Conservation (phyloP, 257 asterid genomes). For the Galeopsis tetrahit region DNA sequence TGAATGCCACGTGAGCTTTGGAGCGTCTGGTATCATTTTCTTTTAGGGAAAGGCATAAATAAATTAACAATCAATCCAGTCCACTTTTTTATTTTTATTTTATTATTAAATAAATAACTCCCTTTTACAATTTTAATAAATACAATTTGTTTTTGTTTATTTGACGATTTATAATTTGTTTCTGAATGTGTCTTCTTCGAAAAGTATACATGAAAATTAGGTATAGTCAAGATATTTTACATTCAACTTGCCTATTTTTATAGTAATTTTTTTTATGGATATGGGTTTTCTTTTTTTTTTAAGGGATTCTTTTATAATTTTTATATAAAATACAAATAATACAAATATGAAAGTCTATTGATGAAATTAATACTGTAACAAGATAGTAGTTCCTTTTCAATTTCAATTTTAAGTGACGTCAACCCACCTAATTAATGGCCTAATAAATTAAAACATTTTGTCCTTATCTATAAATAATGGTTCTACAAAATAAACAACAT, state of each 20-base stretch:
- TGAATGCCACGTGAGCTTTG: not conserved
- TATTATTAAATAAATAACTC: not conserved
- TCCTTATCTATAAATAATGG: slow-evolving; percentile 5
- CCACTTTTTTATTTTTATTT: slow-evolving; percentile 25
- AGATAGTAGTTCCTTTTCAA: not conserved
- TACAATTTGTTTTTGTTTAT: not conserved
- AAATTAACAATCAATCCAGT: slow-evolving; percentile 30
- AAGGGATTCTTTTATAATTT: too few species aligned
- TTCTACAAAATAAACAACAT: slow-evolving; percentile 1
- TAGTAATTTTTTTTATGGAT: not conserved
- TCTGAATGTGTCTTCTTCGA: slow-evolving; percentile 22
- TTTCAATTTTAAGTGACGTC: slow-evolving; percentile 16
- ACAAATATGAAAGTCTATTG: not conserved
- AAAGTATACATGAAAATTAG: not conserved
- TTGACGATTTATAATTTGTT: not conserved
- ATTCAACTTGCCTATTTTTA: too few species aligned
- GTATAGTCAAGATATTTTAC: too few species aligned
- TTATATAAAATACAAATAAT: too few species aligned
- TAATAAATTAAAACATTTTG: slow-evolving; percentile 25
- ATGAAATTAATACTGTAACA: not conserved
- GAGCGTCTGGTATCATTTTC: slow-evolving; percentile 30
- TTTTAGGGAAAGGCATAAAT: slow-evolving; percentile 22
- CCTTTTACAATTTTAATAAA: not conserved
- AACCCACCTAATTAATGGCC: slow-evolving; percentile 24
- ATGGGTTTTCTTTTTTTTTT: too few species aligned